These are phyloP conservation scores for Colletotrichum scovillei DNA, from an alignment of 2,329 filamentous ascomycete genomes.

Conservation along the genomic window DNA sequence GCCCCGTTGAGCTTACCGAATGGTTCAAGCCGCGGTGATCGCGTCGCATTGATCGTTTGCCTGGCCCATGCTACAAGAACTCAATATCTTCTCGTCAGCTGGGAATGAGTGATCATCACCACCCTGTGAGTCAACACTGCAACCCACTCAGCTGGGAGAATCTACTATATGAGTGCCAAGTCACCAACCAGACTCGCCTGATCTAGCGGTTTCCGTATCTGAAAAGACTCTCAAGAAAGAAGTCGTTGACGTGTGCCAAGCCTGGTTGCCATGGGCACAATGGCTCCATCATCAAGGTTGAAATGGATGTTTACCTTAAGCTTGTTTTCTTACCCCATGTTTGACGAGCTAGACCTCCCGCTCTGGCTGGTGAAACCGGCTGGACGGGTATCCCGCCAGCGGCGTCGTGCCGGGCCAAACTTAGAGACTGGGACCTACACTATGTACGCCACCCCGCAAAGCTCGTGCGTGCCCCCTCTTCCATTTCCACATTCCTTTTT, in stretches of 20 bases:
- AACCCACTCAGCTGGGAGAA: not conserved
- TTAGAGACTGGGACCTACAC: no score
- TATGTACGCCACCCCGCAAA: constrained; percentile 5
- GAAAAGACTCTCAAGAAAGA: not conserved
- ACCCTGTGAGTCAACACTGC: not conserved
- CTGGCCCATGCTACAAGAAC: no score
- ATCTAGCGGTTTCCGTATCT: not conserved
- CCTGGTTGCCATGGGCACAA: not conserved
- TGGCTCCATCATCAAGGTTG: not conserved
- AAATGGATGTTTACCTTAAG: not conserved
- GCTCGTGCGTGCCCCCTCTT: not conserved
- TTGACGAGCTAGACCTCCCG: not conserved
- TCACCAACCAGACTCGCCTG: not conserved
- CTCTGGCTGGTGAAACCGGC: not conserved
- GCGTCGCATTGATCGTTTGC: not conserved
- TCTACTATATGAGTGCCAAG: not conserved
- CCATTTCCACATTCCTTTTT: not conserved
- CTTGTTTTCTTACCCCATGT: not conserved
- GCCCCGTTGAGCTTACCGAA: not conserved
- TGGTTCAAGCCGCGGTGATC: not conserved
- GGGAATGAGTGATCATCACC: no score
- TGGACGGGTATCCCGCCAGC: not conserved
- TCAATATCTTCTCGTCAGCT: not conserved
- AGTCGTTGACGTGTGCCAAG: constrained; percentile 7
- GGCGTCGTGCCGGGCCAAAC: not conserved